A percentile compares a stretch with the other conserved stretches of the same genome.
Evolutionary conservation across 331 rosid genomes (phyloP).

Genomic region (Malus hybrid): DNA sequence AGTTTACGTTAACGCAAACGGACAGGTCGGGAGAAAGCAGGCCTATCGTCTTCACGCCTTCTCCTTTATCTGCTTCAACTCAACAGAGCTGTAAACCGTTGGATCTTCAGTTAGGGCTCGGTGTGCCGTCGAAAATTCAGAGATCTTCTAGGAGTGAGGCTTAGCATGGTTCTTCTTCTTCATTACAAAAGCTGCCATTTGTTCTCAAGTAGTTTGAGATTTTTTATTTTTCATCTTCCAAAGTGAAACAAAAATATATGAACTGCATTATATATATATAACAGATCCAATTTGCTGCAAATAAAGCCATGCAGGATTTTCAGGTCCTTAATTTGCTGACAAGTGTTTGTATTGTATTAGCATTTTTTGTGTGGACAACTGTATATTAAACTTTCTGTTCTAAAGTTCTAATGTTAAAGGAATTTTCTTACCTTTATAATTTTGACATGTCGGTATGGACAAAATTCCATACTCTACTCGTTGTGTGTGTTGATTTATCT

Average conservation of each 20-base stretch:
- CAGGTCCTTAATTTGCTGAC: not conserved
- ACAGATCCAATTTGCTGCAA: not conserved
- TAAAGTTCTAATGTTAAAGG: too few species aligned
- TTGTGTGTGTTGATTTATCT: too few species aligned
- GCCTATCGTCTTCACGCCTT: slow-evolving; percentile 36
- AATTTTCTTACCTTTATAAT: too few species aligned
- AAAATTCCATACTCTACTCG: too few species aligned
- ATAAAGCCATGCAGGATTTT: not conserved
- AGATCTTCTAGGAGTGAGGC: slow-evolving; percentile 36
- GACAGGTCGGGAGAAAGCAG: slow-evolving; percentile 14
- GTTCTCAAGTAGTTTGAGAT: not conserved
- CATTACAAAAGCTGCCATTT: not conserved
- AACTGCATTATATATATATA: not conserved
- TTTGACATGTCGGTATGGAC: too few species aligned
- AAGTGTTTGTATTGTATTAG: not conserved
- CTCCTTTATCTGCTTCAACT: slow-evolving; percentile 35
- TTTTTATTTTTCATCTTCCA: not conserved
- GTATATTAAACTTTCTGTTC: not conserved
- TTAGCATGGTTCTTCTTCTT: not conserved
- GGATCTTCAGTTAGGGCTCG: slow-evolving; percentile 68
- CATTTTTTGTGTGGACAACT: not conserved
- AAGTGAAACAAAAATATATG: not conserved
- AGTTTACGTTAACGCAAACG: slow-evolving; percentile 47
- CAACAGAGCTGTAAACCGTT: slow-evolving; percentile 53
- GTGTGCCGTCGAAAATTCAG: slow-evolving; percentile 35